A percentile compares a stretch with the other conserved stretches of the same genome.
These are phyloP conservation scores for Tulasnella sp. DNA, from an alignment of 768 basidiomycete species.

Conservation along the genomic window DNA sequence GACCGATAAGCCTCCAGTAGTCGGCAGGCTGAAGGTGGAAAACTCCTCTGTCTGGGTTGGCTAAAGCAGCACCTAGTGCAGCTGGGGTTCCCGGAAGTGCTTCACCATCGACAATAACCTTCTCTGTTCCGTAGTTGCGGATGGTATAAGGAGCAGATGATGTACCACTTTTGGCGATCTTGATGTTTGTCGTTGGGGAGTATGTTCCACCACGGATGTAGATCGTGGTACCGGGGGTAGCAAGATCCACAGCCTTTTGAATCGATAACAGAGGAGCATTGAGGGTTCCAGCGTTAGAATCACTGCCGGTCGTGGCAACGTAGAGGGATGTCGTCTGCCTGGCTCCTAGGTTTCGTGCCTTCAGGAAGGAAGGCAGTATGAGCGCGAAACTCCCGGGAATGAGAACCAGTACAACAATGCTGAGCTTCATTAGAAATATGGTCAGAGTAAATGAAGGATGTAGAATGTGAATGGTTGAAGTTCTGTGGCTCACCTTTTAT, in stretches of 20 bases:
- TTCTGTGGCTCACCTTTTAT: too few relatives aligned
- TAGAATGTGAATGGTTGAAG: too few relatives aligned
- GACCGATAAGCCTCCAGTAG: constrained; percentile 13
- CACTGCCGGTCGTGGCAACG: constrained; percentile 6
- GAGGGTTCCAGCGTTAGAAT: constrained; percentile 12
- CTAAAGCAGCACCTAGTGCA: not conserved
- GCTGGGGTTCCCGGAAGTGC: constrained; percentile 9
- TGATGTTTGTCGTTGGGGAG: constrained; percentile 8
- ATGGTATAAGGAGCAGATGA: constrained; percentile 5
- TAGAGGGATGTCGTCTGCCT: too few relatives aligned
- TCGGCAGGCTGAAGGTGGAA: constrained; percentile 13
- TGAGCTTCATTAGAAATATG: too few relatives aligned
- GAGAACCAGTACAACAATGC: too few relatives aligned
- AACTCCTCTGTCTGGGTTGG: constrained; percentile 7
- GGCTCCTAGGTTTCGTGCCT: too few relatives aligned
- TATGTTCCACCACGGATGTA: constrained; percentile 13
- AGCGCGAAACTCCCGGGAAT: too few relatives aligned
- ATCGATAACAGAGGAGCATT: constrained; percentile 8
- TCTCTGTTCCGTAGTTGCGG: constrained; percentile 13
- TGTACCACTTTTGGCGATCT: constrained; percentile 12
- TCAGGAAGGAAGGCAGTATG: too few relatives aligned
- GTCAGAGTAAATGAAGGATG: too few relatives aligned
- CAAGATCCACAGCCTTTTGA: constrained; percentile 11
- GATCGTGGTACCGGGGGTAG: constrained; percentile 9
- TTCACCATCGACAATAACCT: constrained; percentile 13